These are phyloP conservation scores for Tylopilus vinaceipallidus DNA, from an alignment of 768 basidiomycete genomes.

Conservation along the genomic window DNA sequence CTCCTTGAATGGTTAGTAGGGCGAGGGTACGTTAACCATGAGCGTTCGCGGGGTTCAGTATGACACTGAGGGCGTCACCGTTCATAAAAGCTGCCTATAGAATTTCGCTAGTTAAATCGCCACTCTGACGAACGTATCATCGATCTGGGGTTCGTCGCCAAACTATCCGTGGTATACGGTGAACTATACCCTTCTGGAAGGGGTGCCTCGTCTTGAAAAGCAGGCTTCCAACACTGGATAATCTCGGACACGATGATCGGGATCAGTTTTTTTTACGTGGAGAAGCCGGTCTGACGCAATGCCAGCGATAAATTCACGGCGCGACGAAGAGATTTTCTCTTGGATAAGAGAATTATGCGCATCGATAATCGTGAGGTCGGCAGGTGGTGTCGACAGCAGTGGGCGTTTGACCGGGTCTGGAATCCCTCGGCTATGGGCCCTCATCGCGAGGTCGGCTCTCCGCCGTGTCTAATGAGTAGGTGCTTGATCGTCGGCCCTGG, in stretches of 20 bases:
- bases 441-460: conserved; percentile 7
- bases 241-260: conserved; percentile 12
- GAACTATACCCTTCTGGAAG: conserved; percentile 14
- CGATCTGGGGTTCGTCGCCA: conserved; percentile 3
- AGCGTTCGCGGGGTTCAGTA: background rate
- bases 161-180: conserved; percentile 15
- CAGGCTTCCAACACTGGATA: conserved; percentile 11
- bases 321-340: conserved; percentile 13
- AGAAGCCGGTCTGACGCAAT: conserved; percentile 14
- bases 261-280: conserved; percentile 23
- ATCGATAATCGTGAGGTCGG: conserved; percentile 20
- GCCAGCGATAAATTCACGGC: conserved; percentile 4
- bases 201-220: conserved; percentile 9
- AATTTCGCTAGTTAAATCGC: background rate
- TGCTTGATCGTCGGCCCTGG: conserved; percentile 2
- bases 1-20: background rate
- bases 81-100: conserved; percentile 1
- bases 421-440: conserved; percentile 15
- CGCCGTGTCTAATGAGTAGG: background rate
- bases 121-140: conserved; percentile 8
- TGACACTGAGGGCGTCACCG: background rate
- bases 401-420: conserved; percentile 11
- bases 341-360: conserved; percentile 9
- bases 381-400: background rate
- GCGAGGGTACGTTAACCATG: background rate